Evolutionary conservation across 129 eudicot species (phyloP).

Genomic region (Pulicaria dysenterica): DNA sequence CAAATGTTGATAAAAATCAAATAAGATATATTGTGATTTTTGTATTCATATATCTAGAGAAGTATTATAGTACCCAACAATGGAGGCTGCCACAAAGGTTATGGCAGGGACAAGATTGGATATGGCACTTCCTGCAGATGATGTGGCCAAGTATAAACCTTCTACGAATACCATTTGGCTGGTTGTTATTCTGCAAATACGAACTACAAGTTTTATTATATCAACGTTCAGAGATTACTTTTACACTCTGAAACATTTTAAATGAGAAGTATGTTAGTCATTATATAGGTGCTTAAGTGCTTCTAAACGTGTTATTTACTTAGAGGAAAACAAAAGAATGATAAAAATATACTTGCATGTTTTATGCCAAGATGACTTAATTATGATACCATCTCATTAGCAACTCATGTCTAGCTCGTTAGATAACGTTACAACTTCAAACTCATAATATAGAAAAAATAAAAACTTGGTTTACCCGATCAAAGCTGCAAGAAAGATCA

Average conservation of each 20-base stretch:
- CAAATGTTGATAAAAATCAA: neutral
- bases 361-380: too few relatives aligned
- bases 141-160: constrained; percentile 74
- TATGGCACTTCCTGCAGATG: constrained; percentile 80
- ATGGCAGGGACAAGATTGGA: constrained; percentile 83
- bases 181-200: constrained; percentile 53
- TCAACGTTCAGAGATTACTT: too few relatives aligned
- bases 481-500: constrained; percentile 65
- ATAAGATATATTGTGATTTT: neutral
- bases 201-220: too few relatives aligned
- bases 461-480: constrained; percentile 50
- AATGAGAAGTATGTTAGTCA: too few relatives aligned
- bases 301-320: neutral
- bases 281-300: too few relatives aligned
- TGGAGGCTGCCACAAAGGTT: constrained; percentile 67
- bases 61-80: constrained; percentile 54
- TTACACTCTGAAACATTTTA: too few relatives aligned
- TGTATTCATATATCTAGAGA: neutral
- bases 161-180: constrained; percentile 69
- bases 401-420: neutral
- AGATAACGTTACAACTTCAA: neutral
- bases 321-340: neutral
- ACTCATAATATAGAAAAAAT: neutral
- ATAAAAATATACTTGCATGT: neutral
- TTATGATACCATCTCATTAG: too few relatives aligned